A percentile compares a stretch with the other conserved stretches of the same genome.
Evolutionary conservation across 1,284 basidiomycete genomes (phyloP).

Genomic region (Trametes hirsuta): DNA sequence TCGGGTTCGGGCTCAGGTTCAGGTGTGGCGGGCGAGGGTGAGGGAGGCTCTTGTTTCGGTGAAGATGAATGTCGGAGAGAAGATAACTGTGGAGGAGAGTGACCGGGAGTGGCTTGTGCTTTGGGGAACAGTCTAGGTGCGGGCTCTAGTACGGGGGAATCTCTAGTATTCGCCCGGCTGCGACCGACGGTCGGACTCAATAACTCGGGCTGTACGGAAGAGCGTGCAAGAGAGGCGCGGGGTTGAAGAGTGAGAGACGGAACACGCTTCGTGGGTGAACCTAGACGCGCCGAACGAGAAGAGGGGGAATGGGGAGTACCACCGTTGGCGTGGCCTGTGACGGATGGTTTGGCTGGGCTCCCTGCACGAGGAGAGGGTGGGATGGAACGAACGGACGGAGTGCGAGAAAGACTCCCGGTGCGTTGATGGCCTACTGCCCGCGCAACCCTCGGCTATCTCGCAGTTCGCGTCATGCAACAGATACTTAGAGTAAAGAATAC

Average conservation of each 20-base stretch:
- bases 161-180: conserved; percentile 25
- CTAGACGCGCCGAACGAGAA: conserved; percentile 36
- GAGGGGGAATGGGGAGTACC: conserved; percentile 21
- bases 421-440: conserved; percentile 43
- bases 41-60: conserved; percentile 20
- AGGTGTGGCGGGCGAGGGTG: conserved; percentile 1
- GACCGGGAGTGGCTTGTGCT: conserved; percentile 16
- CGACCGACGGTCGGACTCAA: conserved; percentile 30
- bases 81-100: conserved; percentile 26
- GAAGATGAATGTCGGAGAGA: conserved; percentile 28
- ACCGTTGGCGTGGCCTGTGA: conserved; percentile 13
- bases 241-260: conserved; percentile 40
- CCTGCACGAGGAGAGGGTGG: conserved; percentile 43
- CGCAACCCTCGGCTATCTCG: conserved; percentile 25
- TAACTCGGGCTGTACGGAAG: conserved; percentile 25
- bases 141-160: conserved; percentile 25
- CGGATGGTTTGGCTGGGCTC: conserved; percentile 43
- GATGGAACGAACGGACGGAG: conserved; percentile 39
- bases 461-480: background rate
- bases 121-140: conserved; percentile 24
- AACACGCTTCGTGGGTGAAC: conserved; percentile 45
- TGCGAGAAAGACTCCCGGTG: conserved; percentile 42
- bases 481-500: background rate
- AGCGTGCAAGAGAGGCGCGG: conserved; percentile 37
- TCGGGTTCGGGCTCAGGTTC: conserved; percentile 14